A percentile compares a stretch with the other conserved stretches of the same genome.
Conservation (phyloP, 495 filamentous ascomycete species). For the Cercophora sp. region DNA sequence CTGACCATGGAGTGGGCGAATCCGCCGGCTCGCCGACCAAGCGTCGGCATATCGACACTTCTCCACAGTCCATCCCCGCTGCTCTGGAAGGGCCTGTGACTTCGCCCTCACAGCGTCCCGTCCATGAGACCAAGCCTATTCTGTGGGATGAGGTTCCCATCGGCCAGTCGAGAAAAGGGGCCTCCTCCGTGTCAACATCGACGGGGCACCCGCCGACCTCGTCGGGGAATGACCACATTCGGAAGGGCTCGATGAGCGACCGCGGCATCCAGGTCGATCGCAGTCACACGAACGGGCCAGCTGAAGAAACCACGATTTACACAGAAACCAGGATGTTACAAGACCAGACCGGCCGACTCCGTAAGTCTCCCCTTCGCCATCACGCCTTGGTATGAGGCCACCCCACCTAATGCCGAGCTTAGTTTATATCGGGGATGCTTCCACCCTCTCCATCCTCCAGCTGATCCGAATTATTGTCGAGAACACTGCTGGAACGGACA, state of each 20-base stretch:
- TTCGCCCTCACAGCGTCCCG: constrained; percentile 11
- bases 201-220: constrained; percentile 15
- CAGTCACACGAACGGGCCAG: constrained; percentile 41
- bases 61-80: constrained; percentile 24
- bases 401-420: constrained; percentile 1
- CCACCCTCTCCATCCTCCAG: constrained; percentile 67
- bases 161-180: constrained; percentile 11
- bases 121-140: constrained; percentile 13
- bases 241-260: constrained; percentile 28
- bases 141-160: constrained; percentile 26
- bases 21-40: constrained; percentile 41
- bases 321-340: constrained; percentile 56
- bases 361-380: constrained; percentile 35
- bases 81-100: constrained; percentile 17
- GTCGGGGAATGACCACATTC: constrained; percentile 16
- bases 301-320: constrained; percentile 57
- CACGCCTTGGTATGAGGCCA: background rate
- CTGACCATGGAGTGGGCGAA: constrained; percentile 32
- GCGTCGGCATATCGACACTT: constrained; percentile 39
- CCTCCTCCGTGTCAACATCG: constrained; percentile 20
- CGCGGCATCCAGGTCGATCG: constrained; percentile 52
- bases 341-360: constrained; percentile 52
- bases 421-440: constrained; percentile 72
- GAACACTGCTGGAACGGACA: constrained; percentile 52
- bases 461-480: constrained; percentile 70